A percentile compares a stretch with the other conserved stretches of the same genome.
These are phyloP conservation scores for Taxawa tesnikishii DNA, from an alignment of 2,329 filamentous ascomycete species.

Conservation along the genomic window DNA sequence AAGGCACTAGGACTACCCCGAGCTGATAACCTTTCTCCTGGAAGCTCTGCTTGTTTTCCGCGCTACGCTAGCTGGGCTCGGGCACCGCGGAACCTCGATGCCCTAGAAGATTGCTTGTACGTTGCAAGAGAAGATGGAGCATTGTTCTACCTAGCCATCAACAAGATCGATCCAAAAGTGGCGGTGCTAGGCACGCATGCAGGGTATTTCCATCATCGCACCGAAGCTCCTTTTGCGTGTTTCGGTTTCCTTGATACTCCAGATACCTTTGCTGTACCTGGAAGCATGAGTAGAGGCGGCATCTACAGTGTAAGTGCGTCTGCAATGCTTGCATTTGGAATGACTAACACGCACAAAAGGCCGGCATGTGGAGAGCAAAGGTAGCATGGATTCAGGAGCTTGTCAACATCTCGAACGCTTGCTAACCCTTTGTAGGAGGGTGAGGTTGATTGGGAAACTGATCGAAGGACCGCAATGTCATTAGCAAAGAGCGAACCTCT, in stretches of 20 bases:
- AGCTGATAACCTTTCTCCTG: conserved; percentile 26
- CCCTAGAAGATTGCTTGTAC: conserved; percentile 68
- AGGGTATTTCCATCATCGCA: conserved; percentile 58
- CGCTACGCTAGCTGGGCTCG: conserved; percentile 75
- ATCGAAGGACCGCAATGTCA: no score
- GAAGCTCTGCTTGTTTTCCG: not conserved
- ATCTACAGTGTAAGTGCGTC: conserved; percentile 4
- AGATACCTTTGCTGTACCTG: conserved; percentile 70
- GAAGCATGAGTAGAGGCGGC: conserved; percentile 60
- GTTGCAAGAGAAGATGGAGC: conserved; percentile 79
- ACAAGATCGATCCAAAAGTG: conserved; percentile 37
- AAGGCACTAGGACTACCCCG: conserved; percentile 23
- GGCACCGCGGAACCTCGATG: conserved; percentile 53
- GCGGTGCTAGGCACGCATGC: conserved; percentile 40
- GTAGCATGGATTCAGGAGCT: no score
- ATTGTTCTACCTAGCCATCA: conserved; percentile 60
- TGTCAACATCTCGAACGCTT: no score
- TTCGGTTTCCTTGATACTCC: conserved; percentile 47
- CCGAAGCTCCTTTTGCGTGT: conserved; percentile 72
- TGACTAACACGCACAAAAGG: no score
- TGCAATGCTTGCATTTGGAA: no score
- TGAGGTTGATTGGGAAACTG: no score
- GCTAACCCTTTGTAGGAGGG: no score
- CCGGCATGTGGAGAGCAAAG: no score
- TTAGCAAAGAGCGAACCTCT: conserved; percentile 36